Evolutionary conservation across 2,329 filamentous ascomycete genomes (phyloP).

Genomic region (Alternaria brassicae): DNA sequence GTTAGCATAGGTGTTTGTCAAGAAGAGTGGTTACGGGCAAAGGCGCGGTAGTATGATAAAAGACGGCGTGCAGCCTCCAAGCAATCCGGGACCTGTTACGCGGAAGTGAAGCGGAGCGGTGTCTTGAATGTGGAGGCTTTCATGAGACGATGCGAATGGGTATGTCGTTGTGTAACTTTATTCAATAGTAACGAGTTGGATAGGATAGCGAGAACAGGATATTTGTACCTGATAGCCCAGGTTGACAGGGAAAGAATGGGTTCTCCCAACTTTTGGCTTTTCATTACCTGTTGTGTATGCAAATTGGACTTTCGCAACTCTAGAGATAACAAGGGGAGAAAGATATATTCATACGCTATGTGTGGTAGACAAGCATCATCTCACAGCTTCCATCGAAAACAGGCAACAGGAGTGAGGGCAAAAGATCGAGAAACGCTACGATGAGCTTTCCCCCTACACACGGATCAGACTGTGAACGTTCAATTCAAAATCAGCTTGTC

Average conservation of each 20-base stretch:
- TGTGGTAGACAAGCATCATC: neutral
- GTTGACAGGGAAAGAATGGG: neutral
- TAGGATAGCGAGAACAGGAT: neutral
- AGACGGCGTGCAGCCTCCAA: neutral
- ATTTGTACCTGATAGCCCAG: neutral
- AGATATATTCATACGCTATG: neutral
- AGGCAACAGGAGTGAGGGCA: neutral
- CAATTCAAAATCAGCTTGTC: neutral
- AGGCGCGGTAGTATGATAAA: neutral
- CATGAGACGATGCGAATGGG: fast-evolving
- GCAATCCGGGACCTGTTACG: neutral
- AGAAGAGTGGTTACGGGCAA: neutral
- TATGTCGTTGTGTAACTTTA: neutral
- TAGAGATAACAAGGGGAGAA: neutral
- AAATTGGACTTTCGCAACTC: neutral
- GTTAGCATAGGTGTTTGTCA: neutral
- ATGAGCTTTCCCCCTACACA: neutral
- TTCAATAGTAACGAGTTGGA: no score
- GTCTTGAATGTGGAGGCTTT: neutral
- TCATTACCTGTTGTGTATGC: neutral
- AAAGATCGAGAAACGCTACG: neutral
- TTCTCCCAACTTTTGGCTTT: neutral
- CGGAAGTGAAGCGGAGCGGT: neutral
- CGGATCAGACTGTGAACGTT: neutral
- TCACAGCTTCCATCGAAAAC: neutral